Conservation (phyloP, 2,329 filamentous ascomycete genomes). For the Verruconis gallopava region DNA sequence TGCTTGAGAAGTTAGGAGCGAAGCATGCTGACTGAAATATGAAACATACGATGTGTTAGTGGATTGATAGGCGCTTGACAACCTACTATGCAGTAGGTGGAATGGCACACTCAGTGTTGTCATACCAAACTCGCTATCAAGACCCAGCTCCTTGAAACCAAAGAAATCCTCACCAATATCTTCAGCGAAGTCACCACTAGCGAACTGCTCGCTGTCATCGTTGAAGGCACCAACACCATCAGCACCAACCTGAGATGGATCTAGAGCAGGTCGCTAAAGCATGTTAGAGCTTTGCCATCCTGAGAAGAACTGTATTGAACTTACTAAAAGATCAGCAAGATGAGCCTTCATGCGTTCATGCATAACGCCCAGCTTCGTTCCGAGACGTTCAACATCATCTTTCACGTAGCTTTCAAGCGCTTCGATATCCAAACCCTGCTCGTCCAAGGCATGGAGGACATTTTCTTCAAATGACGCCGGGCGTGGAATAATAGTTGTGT, state of each 20-base stretch:
- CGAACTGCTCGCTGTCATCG: slow-evolving; percentile 92
- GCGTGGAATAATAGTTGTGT: slow-evolving; percentile 30
- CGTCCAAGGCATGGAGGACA: slow-evolving; percentile 70
- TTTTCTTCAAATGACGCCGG: slow-evolving; percentile 70
- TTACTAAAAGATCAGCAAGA: slow-evolving; percentile 69
- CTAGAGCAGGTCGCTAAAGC: slow-evolving; percentile 60
- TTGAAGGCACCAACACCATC: slow-evolving; percentile 89
- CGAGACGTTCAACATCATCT: slow-evolving; percentile 82
- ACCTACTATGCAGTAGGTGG: slow-evolving; percentile 82
- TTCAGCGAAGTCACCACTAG: slow-evolving; percentile 92
- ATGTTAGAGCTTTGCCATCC: slow-evolving; percentile 19
- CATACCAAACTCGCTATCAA: slow-evolving; percentile 82
- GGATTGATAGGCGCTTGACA: slow-evolving; percentile 72
- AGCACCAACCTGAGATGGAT: slow-evolving; percentile 51
- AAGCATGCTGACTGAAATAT: not conserved
- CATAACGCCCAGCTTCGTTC: slow-evolving; percentile 64
- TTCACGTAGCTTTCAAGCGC: slow-evolving; percentile 74
- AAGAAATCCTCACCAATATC: slow-evolving; percentile 99
- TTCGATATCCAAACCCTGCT: slow-evolving; percentile 73
- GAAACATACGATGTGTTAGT: slow-evolving; percentile 48
- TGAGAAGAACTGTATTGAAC: slow-evolving; percentile 11
- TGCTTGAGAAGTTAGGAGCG: slow-evolving; percentile 20
- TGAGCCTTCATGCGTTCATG: slow-evolving; percentile 93
- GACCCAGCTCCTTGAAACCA: slow-evolving; percentile 86
- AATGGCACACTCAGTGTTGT: slow-evolving; percentile 82